These are phyloP conservation scores for Herpetospermum pedunculosum DNA, from an alignment of 306 rosid genomes.

Conservation along the genomic window DNA sequence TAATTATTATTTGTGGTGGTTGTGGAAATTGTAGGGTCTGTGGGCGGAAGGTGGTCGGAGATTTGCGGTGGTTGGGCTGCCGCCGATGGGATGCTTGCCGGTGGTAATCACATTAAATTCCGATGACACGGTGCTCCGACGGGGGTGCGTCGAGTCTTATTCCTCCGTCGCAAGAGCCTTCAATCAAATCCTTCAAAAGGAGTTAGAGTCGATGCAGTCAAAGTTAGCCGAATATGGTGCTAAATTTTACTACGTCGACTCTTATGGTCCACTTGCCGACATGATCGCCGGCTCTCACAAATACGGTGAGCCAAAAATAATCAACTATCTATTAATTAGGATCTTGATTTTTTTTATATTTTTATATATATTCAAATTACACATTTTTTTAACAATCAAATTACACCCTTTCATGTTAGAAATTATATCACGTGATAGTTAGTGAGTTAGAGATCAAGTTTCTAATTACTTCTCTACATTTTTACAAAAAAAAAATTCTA, in stretches of 20 bases:
- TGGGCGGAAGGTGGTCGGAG: constrained; percentile 50
- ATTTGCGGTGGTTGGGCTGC: constrained; percentile 42
- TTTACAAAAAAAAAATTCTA: no score
- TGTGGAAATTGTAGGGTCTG: constrained; percentile 25
- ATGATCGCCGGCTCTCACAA: constrained; percentile 24
- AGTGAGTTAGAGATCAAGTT: no score
- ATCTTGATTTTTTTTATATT: background rate
- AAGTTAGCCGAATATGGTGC: constrained; percentile 10
- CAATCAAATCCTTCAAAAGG: constrained; percentile 44
- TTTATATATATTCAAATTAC: no score
- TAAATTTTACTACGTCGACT: constrained; percentile 37
- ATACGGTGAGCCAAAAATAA: constrained; percentile 31
- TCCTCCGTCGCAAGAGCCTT: constrained; percentile 34
- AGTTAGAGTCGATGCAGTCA: constrained; percentile 21
- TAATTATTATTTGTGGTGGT: no score
- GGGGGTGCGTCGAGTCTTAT: constrained; percentile 36
- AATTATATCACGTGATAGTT: no score
- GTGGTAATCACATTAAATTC: constrained; percentile 31
- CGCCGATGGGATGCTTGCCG: constrained; percentile 75
- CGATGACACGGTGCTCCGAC: constrained; percentile 1
- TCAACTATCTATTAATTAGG: background rate
- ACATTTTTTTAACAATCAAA: no score
- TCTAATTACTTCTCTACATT: no score
- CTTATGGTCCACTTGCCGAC: constrained; percentile 31
- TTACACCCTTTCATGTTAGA: no score